A percentile compares a stretch with the other conserved stretches of the same genome.
These are phyloP conservation scores for Rosa chinensis DNA, from an alignment of 306 rosid genomes.

Conservation along the genomic window DNA sequence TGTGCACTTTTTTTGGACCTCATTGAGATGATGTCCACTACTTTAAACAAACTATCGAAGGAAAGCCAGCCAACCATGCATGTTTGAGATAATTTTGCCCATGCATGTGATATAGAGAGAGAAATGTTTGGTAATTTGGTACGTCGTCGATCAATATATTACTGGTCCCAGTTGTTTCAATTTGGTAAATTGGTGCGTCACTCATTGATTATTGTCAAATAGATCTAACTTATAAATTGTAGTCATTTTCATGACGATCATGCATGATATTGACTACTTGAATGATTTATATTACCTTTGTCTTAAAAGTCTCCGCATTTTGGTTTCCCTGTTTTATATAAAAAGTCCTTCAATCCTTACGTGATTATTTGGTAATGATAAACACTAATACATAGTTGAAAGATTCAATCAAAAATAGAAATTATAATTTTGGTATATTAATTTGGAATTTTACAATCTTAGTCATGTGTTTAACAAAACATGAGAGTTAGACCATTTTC, in stretches of 20 bases:
- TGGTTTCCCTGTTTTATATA: not conserved
- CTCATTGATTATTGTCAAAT: not conserved
- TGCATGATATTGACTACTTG: not conserved
- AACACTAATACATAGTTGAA: not conserved
- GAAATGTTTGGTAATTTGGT: not conserved
- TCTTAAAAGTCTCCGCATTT: not conserved
- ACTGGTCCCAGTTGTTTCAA: not conserved
- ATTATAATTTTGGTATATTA: not conserved
- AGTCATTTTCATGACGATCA: not conserved
- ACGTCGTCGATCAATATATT: not conserved
- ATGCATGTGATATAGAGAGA: not conserved
- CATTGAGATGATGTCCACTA: not conserved
- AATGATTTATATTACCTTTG: not conserved
- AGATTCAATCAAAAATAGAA: not conserved
- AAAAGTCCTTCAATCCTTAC: not conserved
- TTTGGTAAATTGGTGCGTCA: not conserved
- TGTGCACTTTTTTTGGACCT: not conserved
- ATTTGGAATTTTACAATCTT: not conserved
- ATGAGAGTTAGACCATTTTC: not conserved
- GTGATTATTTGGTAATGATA: not conserved
- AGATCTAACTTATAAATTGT: not conserved
- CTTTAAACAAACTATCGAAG: not conserved
- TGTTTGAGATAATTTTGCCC: not conserved
- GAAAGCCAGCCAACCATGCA: not conserved
- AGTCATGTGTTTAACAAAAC: not conserved